A percentile compares a stretch with the other conserved stretches of the same genome.
phyloP scores from a whole-genome alignment of 371 early-diverging fungal species.

The Apophysomyces elegans region DNA sequence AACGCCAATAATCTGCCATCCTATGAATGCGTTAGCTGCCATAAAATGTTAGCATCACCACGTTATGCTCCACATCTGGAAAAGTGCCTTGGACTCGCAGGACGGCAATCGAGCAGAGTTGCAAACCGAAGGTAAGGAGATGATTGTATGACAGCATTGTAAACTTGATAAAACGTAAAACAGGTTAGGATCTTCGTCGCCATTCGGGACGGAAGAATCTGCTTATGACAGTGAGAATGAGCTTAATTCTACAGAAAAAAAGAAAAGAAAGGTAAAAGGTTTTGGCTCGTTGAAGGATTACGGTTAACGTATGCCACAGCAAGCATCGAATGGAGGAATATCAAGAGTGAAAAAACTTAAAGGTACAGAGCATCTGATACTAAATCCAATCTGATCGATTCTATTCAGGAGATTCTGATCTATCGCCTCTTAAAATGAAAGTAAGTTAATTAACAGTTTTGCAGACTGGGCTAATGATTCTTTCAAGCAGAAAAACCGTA shows the following conservation, averaged over 20 bases:
- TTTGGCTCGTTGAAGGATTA: not conserved
- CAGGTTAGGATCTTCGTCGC: slow-evolving; percentile 18
- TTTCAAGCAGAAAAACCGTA: not conserved
- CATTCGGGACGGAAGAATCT: slow-evolving; percentile 10
- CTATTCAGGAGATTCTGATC: not conserved
- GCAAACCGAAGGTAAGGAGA: slow-evolving; percentile 58
- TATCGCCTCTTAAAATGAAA: not conserved
- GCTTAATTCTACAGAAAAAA: not conserved
- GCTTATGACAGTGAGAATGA: not conserved
- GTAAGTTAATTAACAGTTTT: not conserved
- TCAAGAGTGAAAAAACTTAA: slow-evolving; percentile 1
- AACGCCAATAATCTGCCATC: slow-evolving; percentile 60
- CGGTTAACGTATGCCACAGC: not conserved
- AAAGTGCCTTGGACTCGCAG: slow-evolving; percentile 86
- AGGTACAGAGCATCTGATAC: not conserved
- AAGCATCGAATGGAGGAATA: slow-evolving; percentile 1
- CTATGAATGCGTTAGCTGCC: slow-evolving; percentile 82
- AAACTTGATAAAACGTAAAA: not conserved
- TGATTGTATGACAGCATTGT: not conserved
- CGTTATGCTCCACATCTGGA: slow-evolving; percentile 89
- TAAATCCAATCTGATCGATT: not conserved
- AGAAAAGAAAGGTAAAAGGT: not conserved
- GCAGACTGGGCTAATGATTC: not conserved
- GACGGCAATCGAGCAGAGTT: slow-evolving; percentile 69
- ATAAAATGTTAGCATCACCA: slow-evolving; percentile 71